Percentiles rank a stretch among this genome's conserved stretches.
phyloP scores from a whole-genome alignment of 1,139 yeast genomes.

The Blastobotrys raffinosifermentans region DNA sequence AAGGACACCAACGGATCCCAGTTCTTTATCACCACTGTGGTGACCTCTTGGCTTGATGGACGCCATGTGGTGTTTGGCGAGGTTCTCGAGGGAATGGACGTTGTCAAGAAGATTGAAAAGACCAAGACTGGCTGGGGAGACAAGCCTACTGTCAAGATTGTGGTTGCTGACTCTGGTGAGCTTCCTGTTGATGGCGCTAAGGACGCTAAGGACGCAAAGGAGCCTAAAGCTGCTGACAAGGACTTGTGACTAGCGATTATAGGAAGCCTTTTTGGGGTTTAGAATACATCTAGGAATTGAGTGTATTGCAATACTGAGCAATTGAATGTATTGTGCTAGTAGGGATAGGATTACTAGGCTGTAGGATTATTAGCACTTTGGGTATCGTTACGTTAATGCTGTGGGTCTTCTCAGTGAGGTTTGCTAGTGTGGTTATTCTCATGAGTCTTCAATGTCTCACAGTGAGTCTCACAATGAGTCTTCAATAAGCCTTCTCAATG shows the following conservation, averaged over 20 bases:
- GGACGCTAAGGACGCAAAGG: conserved; percentile 9
- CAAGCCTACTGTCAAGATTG: conserved; percentile 59
- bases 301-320: too few species aligned
- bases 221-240: conserved; percentile 9
- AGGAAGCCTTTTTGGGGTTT: too few species aligned
- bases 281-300: too few species aligned
- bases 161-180: conserved; percentile 77
- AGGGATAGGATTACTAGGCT: too few species aligned
- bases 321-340: too few species aligned
- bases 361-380: too few species aligned
- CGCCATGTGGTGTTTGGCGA: conserved; percentile 96
- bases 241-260: conserved; percentile 23
- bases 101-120: conserved; percentile 71
- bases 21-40: conserved; percentile 90
- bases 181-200: conserved; percentile 31
- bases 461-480: too few species aligned
- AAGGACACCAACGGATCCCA: conserved; percentile 95
- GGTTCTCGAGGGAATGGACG: conserved; percentile 78
- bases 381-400: too few species aligned
- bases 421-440: too few species aligned
- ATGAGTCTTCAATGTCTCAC: too few species aligned
- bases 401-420: too few species aligned
- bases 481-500: too few species aligned
- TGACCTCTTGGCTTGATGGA: conserved; percentile 89
- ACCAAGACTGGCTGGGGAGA: conserved; percentile 72